phyloP scores from a whole-genome alignment of 768 basidiomycete species.

The Trametopsis cervina region DNA sequence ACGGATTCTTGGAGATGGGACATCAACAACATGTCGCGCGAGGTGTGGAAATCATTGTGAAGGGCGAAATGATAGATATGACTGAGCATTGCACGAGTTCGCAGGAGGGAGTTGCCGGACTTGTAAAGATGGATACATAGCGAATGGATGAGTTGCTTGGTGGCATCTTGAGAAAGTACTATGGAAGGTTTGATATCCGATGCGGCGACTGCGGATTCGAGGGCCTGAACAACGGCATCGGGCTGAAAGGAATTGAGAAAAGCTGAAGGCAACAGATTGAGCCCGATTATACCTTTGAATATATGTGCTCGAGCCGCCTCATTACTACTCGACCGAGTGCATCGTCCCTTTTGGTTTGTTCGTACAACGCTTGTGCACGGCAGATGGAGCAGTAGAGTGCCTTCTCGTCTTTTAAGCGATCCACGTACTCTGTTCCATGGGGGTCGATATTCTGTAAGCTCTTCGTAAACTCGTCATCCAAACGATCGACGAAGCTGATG shows the following conservation, averaged over 20 bases:
- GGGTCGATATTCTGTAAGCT: constrained; percentile 98
- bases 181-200: constrained; percentile 58
- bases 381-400: constrained; percentile 90
- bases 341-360: constrained; percentile 69
- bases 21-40: constrained; percentile 98
- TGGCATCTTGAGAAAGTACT: constrained; percentile 47
- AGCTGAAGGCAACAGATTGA: not conserved
- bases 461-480: constrained; percentile 98
- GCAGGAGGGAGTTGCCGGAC: constrained; percentile 82
- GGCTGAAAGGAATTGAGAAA: constrained; percentile 48
- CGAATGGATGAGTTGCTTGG: constrained; percentile 77
- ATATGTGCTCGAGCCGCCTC: constrained; percentile 95
- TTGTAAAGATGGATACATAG: constrained; percentile 93
- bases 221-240: constrained; percentile 83
- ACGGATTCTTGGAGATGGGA: constrained; percentile 97
- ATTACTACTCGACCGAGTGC: constrained; percentile 85
- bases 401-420: constrained; percentile 93
- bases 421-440: constrained; percentile 98
- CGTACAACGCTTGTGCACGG: constrained; percentile 88
- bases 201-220: constrained; percentile 63
- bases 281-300: constrained; percentile 71
- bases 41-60: constrained; percentile 93
- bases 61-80: constrained; percentile 97
- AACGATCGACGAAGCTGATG: constrained; percentile 91
- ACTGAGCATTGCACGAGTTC: constrained; percentile 94